Percentiles rank a stretch among this genome's conserved stretches.
phyloP scores from a whole-genome alignment of 768 basidiomycete species.

The Tricholomella constricta region DNA sequence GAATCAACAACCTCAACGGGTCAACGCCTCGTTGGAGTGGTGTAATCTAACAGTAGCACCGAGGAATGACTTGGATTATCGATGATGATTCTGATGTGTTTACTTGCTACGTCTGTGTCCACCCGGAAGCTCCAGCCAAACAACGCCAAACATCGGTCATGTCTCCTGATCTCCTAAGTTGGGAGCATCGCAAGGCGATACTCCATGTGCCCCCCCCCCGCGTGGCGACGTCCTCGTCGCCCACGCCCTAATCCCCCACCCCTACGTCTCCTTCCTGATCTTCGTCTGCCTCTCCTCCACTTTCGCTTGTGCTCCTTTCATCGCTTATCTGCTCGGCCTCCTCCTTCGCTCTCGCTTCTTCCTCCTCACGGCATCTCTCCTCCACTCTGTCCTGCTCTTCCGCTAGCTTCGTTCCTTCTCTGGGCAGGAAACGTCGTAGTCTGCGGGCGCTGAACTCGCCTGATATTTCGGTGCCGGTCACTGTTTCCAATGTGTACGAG shows the following conservation, averaged over 20 bases:
- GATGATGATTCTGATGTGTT: too few species aligned
- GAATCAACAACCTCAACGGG: too few species aligned
- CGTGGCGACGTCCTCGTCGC: slow-evolving; percentile 7
- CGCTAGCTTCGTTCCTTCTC: slow-evolving; percentile 19
- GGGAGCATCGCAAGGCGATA: background rate
- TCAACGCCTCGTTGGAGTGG: too few species aligned
- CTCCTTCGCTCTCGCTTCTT: too few species aligned
- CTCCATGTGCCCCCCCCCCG: slow-evolving; percentile 9
- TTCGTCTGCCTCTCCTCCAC: background rate
- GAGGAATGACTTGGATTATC: too few species aligned
- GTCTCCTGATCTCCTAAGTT: background rate
- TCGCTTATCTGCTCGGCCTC: background rate
- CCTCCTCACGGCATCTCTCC: background rate
- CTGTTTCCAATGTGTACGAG: slow-evolving; percentile 25
- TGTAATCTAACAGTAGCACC: too few species aligned
- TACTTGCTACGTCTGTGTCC: too few species aligned
- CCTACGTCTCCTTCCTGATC: background rate
- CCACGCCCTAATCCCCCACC: background rate
- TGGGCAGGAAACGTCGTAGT: slow-evolving; percentile 21
- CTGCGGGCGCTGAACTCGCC: slow-evolving; percentile 22
- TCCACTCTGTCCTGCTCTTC: slow-evolving; percentile 14
- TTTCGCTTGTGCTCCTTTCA: background rate
- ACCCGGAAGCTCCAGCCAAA: too few species aligned
- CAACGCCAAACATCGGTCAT: too few species aligned
- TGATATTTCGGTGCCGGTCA: slow-evolving; percentile 14